These are phyloP conservation scores for Blastobotrys terrestris DNA, from an alignment of 805 yeast genomes.

Conservation along the genomic window DNA sequence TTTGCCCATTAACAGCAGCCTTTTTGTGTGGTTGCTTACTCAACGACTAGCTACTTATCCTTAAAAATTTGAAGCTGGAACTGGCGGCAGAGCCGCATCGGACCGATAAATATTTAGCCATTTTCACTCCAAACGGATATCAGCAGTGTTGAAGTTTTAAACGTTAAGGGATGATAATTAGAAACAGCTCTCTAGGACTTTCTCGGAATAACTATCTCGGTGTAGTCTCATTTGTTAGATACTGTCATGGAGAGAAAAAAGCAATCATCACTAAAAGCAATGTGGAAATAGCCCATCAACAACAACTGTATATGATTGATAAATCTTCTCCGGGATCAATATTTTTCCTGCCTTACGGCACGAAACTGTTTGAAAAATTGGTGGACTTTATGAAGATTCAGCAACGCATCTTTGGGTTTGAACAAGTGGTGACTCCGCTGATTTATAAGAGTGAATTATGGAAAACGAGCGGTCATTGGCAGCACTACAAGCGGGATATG, in stretches of 20 bases:
- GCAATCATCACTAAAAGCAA: neutral
- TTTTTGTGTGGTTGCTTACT: no score
- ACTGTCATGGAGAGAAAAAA: neutral
- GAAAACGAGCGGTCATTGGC: slow-evolving; percentile 96
- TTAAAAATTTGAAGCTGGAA: no score
- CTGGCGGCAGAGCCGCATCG: neutral
- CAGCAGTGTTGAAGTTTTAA: no score
- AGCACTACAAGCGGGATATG: slow-evolving; percentile 91
- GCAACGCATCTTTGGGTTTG: slow-evolving; percentile 73
- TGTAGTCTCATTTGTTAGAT: neutral
- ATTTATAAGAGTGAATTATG: slow-evolving; percentile 77
- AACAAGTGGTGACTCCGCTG: slow-evolving; percentile 89
- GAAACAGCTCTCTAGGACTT: no score
- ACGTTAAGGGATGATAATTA: no score
- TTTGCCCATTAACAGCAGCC: no score
- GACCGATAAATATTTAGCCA: neutral
- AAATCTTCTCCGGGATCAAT: slow-evolving; percentile 84
- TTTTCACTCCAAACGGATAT: no score
- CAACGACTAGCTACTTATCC: no score
- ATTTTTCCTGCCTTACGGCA: slow-evolving; percentile 89
- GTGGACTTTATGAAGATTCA: slow-evolving; percentile 80
- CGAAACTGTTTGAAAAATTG: slow-evolving; percentile 74
- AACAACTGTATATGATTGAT: slow-evolving; percentile 73
- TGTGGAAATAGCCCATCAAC: slow-evolving; percentile 1
- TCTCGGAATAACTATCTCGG: no score